Conservation (phyloP, 441 rosid genomes). For the Eruca vesicaria region DNA sequence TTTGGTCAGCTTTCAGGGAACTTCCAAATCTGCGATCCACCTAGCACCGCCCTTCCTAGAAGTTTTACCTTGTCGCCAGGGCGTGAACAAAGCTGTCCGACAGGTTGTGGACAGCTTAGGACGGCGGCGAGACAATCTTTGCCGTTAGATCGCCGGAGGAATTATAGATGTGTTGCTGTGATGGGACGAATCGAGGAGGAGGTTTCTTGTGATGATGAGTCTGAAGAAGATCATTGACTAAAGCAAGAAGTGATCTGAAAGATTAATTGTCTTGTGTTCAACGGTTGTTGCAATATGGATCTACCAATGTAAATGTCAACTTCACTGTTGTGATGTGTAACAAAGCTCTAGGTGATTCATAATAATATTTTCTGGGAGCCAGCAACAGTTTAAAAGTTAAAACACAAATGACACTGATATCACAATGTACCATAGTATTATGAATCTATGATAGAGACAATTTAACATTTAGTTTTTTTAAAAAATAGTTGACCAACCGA, state of each 20-base stretch:
- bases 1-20: conserved; percentile 40
- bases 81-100: background rate
- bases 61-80: conserved; percentile 42
- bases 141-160: conserved; percentile 36
- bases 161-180: conserved; percentile 40
- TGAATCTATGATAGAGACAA: too few species aligned
- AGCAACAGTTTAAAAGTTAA: too few species aligned
- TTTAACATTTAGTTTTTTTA: too few species aligned
- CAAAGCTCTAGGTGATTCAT: background rate
- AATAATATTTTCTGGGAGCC: too few species aligned
- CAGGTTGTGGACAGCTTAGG: background rate
- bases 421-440: too few species aligned
- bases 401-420: too few species aligned
- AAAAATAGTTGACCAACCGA: too few species aligned
- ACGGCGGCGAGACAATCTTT: background rate
- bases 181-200: conserved; percentile 77
- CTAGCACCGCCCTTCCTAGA: conserved; percentile 36
- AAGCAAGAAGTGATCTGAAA: background rate
- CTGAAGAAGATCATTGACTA: conserved; percentile 27
- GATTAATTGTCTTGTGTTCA: too few species aligned
- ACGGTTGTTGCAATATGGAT: background rate
- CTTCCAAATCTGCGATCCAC: conserved; percentile 25
- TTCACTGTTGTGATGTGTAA: background rate
- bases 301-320: background rate
- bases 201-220: conserved; percentile 41